Evolutionary conservation across 2,329 filamentous ascomycete genomes (phyloP).

Genomic region (Arthrobotrys megalospora): DNA sequence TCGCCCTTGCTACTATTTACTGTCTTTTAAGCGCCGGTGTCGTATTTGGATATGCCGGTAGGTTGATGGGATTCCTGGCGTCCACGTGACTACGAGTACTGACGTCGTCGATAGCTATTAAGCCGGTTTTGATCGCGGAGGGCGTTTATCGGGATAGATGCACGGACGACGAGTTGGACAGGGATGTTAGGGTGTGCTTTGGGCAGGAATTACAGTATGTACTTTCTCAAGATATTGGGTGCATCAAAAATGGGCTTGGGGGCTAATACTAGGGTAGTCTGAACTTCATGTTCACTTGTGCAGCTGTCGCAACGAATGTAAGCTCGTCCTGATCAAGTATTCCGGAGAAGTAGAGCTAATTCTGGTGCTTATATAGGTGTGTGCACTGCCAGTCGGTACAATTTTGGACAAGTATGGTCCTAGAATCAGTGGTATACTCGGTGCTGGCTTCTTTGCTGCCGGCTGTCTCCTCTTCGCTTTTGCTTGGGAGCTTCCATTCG

Average conservation of each 20-base stretch:
- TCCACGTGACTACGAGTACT: conserved; percentile 37
- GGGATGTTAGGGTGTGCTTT: conserved; percentile 72
- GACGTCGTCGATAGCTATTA: conserved; percentile 73
- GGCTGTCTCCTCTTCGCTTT: conserved; percentile 83
- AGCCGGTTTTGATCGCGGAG: conserved; percentile 82
- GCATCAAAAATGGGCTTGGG: not conserved
- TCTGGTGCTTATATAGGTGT: conserved; percentile 68
- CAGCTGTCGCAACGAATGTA: conserved; percentile 86
- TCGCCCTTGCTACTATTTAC: conserved; percentile 78
- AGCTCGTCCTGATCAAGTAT: not conserved
- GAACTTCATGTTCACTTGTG: conserved; percentile 93
- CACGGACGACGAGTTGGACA: conserved; percentile 71
- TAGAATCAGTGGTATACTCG: conserved; percentile 79
- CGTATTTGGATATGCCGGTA: conserved; percentile 82
- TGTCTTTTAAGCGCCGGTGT: conserved; percentile 84
- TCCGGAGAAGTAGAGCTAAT: not conserved
- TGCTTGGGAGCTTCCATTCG: conserved; percentile 76
- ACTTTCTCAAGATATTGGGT: not conserved
- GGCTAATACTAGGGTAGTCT: conserved; percentile 68
- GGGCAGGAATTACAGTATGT: conserved; percentile 73
- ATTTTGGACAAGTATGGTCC: conserved; percentile 88
- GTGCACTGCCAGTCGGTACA: conserved; percentile 85
- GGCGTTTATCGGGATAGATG: conserved; percentile 80
- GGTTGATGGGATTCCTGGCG: conserved; percentile 5
- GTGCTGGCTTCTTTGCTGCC: conserved; percentile 76